Evolutionary conservation across 1,284 basidiomycete species (phyloP).

Genomic region (Trametes sp.): DNA sequence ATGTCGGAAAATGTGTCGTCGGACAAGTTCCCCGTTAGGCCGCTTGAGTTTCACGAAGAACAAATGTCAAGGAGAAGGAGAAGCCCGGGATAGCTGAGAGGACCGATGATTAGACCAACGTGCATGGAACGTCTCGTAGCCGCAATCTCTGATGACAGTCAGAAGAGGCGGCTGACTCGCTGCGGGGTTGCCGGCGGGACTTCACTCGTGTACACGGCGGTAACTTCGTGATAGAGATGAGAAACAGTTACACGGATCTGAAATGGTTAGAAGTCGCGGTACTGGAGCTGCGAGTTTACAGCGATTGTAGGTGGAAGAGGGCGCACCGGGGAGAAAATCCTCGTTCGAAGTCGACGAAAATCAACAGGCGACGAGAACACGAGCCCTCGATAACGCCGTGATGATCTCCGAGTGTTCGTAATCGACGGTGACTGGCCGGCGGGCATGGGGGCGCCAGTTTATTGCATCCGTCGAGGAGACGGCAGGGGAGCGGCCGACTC

Average conservation of each 20-base stretch:
- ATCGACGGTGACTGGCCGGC: background rate
- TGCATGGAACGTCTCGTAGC: background rate
- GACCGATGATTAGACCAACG: background rate
- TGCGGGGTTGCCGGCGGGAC: slow-evolving; percentile 1
- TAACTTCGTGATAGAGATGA: background rate
- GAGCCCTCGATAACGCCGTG: background rate
- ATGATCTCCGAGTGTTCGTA: slow-evolving; percentile 6
- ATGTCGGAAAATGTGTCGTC: background rate
- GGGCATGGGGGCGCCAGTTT: background rate
- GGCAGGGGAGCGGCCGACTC: slow-evolving; percentile 10
- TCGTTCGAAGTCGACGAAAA: background rate
- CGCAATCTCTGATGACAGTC: slow-evolving; percentile 8
- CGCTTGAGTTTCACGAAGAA: background rate
- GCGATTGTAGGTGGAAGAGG: background rate
- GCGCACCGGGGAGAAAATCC: background rate
- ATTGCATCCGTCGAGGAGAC: slow-evolving; percentile 17
- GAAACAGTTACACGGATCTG: background rate
- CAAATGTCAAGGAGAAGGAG: background rate
- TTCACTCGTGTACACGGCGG: background rate
- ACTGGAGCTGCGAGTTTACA: background rate
- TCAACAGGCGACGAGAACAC: background rate
- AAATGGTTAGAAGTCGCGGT: background rate
- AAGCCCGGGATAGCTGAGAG: background rate
- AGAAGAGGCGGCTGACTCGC: background rate
- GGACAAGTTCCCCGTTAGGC: background rate